phyloP scores from a whole-genome alignment of 2,329 filamentous ascomycete genomes.

The Metarhizium sp. region DNA sequence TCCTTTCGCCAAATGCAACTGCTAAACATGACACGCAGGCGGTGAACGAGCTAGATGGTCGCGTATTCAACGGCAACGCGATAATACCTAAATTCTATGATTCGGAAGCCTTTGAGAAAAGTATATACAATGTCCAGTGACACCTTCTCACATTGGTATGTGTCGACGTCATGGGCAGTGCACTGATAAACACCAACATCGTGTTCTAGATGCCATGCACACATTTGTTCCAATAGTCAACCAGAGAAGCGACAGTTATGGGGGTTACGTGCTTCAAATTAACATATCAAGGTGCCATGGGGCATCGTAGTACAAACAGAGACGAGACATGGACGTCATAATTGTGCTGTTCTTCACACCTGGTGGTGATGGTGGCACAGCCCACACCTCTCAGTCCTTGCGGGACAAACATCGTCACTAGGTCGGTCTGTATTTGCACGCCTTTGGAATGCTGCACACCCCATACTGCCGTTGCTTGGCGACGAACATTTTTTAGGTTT shows the following conservation, averaged over 20 bases:
- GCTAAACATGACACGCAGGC: constrained; percentile 45
- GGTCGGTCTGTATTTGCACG: neutral
- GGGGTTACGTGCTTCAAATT: too few species aligned
- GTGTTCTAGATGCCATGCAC: too few species aligned
- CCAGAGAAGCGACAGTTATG: too few species aligned
- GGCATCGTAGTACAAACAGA: too few species aligned
- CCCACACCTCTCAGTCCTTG: neutral
- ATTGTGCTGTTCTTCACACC: too few species aligned
- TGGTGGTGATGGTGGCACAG: neutral
- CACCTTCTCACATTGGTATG: too few species aligned
- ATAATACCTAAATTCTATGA: constrained; percentile 81
- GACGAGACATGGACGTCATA: too few species aligned
- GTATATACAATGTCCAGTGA: constrained; percentile 33
- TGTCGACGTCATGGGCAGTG: too few species aligned
- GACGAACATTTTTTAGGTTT: neutral
- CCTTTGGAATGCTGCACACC: neutral
- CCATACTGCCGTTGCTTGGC: neutral
- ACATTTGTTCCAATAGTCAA: too few species aligned
- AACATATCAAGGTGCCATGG: too few species aligned
- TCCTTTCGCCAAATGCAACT: neutral
- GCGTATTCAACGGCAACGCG: constrained; percentile 78
- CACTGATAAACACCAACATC: too few species aligned
- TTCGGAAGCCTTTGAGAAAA: constrained; percentile 69
- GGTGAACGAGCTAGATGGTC: constrained; percentile 80
- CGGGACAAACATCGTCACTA: neutral